Evolutionary conservation across 352 stramenopile species (phyloP).

Genomic region (Heterotrichella gracilis): DNA sequence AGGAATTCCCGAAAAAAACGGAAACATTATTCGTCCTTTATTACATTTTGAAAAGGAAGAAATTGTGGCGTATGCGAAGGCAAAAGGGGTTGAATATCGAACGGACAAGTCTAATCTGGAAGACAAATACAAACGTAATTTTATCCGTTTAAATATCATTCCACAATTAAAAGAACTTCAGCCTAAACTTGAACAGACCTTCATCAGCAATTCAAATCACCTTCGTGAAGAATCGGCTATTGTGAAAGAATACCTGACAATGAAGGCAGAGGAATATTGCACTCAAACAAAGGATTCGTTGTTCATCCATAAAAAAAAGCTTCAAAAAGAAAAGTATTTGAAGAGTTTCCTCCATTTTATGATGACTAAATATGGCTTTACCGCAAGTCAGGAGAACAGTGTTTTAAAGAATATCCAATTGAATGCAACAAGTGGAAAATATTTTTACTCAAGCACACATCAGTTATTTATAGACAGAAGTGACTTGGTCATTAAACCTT

Average conservation of each 20-base stretch:
- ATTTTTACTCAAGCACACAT: not conserved
- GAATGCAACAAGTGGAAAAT: not conserved
- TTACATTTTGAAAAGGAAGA: not conserved
- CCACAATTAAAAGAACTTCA: not conserved
- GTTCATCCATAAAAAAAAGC: not conserved
- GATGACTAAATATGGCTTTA: not conserved
- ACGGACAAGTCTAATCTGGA: not conserved
- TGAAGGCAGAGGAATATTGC: not conserved
- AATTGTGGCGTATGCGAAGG: not conserved
- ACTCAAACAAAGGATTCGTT: not conserved
- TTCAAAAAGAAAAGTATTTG: not conserved
- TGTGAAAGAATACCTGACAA: not conserved
- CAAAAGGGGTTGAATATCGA: not conserved
- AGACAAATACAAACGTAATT: conserved; percentile 8
- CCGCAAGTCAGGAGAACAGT: not conserved
- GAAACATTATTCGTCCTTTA: not conserved
- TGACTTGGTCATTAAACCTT: not conserved
- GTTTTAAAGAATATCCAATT: not conserved
- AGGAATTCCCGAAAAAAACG: not conserved
- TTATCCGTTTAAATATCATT: not conserved
- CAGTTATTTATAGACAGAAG: not conserved
- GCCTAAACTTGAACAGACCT: not conserved
- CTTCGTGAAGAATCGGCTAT: not conserved
- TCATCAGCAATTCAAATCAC: not conserved
- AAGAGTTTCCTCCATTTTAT: not conserved